Base-by-base conservation (phyloP, 2,329 filamentous ascomycete species). In the Fusarium keratoplasticum region DNA sequence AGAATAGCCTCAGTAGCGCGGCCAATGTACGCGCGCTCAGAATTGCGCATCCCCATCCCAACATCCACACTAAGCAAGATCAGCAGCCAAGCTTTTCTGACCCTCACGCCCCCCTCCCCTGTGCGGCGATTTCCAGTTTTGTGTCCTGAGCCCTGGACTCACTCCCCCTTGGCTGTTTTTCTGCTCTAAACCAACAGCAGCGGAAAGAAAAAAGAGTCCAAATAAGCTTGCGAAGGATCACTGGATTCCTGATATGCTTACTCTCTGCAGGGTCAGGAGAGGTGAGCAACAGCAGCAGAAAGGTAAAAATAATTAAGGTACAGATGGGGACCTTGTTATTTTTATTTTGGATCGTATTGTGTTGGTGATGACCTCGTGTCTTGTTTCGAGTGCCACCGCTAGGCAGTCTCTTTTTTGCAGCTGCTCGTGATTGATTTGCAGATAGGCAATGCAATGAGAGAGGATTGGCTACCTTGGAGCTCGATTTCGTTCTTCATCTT, bases 21-120 rank as follows among this genome's bases (percentile, higher is more conserved):
- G 44, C 44, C 44, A 50, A 50, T 50, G 22, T 25, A 16, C 40
- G 29, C 36, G 61, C 22, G 50, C 54, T 33, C 58, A 47, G 64
- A 66, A 70, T 66, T 47, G 55, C 50, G 36, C 63, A 67, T 61
- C 61, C 70, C 25, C 44, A 50, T 50, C 44, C 44, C 38, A 6
- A 42, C 10, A 25, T 47, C 22, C 42, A 62, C 60, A 29, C 57
- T 42, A 66, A 58, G 47, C 61, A 74, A 69, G 71, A 73, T 73
- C 71, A 73, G 54, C 71, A 69, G 71, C 71, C 71, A 74, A 74
- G 71, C 71, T 73, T 74, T 44, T 50, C 44, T 50, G 18, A 50
- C 16, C 25, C 25, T 50, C 44, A 50, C 44, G 25, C 44, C 44
- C 44, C 44, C 22, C 60, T 64, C 36, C 70, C 71, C 63, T 73